These are phyloP conservation scores for Santalum album DNA, from an alignment of 164 flowering plant species.

Conservation along the genomic window DNA sequence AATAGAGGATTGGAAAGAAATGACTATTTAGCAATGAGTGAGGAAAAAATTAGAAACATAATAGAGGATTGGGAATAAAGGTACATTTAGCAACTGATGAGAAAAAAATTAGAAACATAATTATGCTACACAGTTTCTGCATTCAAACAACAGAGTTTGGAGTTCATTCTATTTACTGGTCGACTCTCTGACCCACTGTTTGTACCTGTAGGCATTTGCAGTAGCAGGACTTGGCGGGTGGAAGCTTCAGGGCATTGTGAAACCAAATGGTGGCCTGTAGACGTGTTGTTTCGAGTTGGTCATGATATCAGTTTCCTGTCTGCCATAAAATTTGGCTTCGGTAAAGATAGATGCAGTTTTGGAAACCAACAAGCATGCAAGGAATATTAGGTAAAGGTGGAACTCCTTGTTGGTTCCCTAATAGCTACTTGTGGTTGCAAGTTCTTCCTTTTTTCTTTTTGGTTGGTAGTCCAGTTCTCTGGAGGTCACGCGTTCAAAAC, in stretches of 20 bases:
- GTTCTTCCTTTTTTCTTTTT: no score
- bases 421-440: background rate
- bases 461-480: no score
- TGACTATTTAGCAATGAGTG: no score
- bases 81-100: no score
- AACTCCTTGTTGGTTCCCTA: background rate
- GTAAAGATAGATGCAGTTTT: background rate
- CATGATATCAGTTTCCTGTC: no score
- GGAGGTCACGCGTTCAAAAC: no score
- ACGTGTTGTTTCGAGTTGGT: background rate
- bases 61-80: no score
- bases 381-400: background rate
- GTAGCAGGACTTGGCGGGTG: slow-evolving; percentile 85
- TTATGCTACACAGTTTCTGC: no score
- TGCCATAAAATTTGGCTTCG: no score
- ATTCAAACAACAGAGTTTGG: background rate
- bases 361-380: background rate
- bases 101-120: no score
- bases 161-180: slow-evolving; percentile 2
- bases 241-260: slow-evolving; percentile 78
- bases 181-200: background rate
- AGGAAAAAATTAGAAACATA: no score
- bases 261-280: slow-evolving; percentile 32
- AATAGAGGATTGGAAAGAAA: no score
- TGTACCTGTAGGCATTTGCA: slow-evolving; percentile 52